Percentiles rank a stretch among this genome's conserved stretches.
Evolutionary conservation across 2,329 filamentous ascomycete species (phyloP).

Genomic region (Hypoxylon sp.): DNA sequence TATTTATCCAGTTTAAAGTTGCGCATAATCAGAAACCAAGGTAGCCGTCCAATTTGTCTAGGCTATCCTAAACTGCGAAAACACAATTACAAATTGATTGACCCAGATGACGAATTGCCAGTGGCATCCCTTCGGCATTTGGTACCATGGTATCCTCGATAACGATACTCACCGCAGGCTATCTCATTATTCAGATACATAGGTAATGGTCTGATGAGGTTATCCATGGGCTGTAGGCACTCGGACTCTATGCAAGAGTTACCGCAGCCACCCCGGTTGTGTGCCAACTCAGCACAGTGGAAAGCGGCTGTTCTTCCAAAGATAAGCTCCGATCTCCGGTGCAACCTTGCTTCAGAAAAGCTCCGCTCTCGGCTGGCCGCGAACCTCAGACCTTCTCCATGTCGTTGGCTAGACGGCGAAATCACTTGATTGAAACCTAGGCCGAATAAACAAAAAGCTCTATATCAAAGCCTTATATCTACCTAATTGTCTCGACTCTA

Average conservation of each 20-base stretch:
- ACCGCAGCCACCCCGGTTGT: conserved; percentile 37
- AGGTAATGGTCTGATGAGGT: conserved; percentile 28
- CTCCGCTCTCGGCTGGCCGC: conserved; percentile 43
- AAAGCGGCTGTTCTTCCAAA: conserved; percentile 31
- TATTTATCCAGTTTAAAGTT: conserved; percentile 4
- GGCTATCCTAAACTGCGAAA: conserved; percentile 13
- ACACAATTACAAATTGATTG: conserved; percentile 24
- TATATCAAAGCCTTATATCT: conserved; percentile 46
- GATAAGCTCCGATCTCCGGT: conserved; percentile 45
- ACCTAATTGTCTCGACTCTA: conserved; percentile 43
- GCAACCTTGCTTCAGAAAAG: conserved; percentile 36
- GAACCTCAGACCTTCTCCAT: conserved; percentile 27
- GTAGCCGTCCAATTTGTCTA: conserved; percentile 8
- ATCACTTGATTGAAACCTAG: conserved; percentile 32
- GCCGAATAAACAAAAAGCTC: conserved; percentile 37
- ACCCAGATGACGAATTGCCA: conserved; percentile 22
- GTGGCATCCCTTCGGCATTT: conserved; percentile 16
- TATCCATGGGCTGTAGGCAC: conserved; percentile 32
- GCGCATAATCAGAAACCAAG: conserved; percentile 13
- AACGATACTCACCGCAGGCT: conserved; percentile 13
- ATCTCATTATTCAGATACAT: conserved; percentile 20
- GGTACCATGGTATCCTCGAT: conserved; percentile 28
- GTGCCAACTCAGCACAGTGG: conserved; percentile 42
- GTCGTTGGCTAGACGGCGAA: conserved; percentile 26
- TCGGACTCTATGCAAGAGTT: conserved; percentile 38